A percentile compares a stretch with the other conserved stretches of the same genome.
Conservation (phyloP, 352 stramenopile genomes). For the Globisporangium alternatum region DNA sequence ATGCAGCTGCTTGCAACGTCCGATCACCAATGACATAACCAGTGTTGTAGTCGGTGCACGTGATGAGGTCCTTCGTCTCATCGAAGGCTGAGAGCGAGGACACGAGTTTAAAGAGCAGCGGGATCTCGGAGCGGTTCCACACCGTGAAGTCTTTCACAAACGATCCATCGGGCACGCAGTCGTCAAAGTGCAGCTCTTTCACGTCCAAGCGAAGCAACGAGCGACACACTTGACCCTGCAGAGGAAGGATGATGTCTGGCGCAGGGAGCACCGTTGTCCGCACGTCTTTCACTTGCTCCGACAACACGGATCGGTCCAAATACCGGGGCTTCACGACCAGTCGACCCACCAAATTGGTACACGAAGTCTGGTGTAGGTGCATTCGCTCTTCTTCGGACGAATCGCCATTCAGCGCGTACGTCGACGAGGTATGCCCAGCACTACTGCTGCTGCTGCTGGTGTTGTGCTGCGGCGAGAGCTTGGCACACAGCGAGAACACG, state of each 20-base stretch:
- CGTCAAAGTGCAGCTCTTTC: slow-evolving; percentile 88
- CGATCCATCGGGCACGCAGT: slow-evolving; percentile 81
- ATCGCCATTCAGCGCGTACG: slow-evolving; percentile 33
- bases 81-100: slow-evolving; percentile 67
- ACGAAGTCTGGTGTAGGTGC: slow-evolving; percentile 84
- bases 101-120: slow-evolving; percentile 81
- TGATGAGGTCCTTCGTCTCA: slow-evolving; percentile 66
- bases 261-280: slow-evolving; percentile 27
- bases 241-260: slow-evolving; percentile 65
- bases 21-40: slow-evolving; percentile 82
- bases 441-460: slow-evolving; percentile 5
- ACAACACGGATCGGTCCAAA: slow-evolving; percentile 4
- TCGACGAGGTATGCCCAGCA: slow-evolving; percentile 10
- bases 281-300: slow-evolving; percentile 17
- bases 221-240: slow-evolving; percentile 81
- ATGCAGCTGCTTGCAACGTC: slow-evolving; percentile 76
- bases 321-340: slow-evolving; percentile 55
- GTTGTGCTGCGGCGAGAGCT: slow-evolving; percentile 33
- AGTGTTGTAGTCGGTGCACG: slow-evolving; percentile 86
- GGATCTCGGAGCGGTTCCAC: slow-evolving; percentile 89
- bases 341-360: slow-evolving; percentile 61
- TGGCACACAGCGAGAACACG: slow-evolving; percentile 75
- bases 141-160: slow-evolving; percentile 91
- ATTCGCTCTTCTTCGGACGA: slow-evolving; percentile 84
- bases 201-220: slow-evolving; percentile 82